Evolutionary conservation across 192 early-diverging fungal genomes (phyloP).

Genomic region (Obelidium mucronatum): DNA sequence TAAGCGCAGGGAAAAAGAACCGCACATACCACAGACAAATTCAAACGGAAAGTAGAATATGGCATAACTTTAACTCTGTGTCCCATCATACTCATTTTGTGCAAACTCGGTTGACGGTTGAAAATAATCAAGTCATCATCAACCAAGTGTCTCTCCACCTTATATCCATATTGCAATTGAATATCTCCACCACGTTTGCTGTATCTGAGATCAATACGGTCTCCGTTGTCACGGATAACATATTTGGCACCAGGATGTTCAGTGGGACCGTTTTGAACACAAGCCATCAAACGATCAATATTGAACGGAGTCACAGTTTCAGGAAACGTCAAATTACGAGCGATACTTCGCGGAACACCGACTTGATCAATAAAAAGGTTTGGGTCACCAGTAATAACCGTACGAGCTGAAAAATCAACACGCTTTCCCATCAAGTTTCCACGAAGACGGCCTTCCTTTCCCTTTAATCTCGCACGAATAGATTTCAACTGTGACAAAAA

Average conservation of each 20-base stretch:
- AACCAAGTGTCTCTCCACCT: conserved; percentile 93
- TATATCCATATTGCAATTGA: conserved; percentile 88
- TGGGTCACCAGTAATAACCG: conserved; percentile 98
- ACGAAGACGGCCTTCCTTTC: conserved; percentile 98
- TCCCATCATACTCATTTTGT: conserved; percentile 99
- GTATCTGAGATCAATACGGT: conserved; percentile 90
- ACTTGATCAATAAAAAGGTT: conserved; percentile 98
- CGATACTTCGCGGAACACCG: conserved; percentile 97
- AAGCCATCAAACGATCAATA: conserved; percentile 84
- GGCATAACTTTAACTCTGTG: conserved; percentile 98
- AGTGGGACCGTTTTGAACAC: conserved; percentile 89
- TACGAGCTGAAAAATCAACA: conserved; percentile 99
- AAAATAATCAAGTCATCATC: conserved; percentile 98
- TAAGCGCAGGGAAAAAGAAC: too few species aligned
- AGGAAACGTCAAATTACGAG: conserved; percentile 95
- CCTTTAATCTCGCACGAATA: conserved; percentile 96
- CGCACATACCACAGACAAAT: conserved; percentile 78
- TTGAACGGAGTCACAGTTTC: conserved; percentile 98
- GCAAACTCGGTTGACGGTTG: conserved; percentile 98
- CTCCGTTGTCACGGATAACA: conserved; percentile 93
- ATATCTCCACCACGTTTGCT: conserved; percentile 85
- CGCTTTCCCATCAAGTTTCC: conserved; percentile 99
- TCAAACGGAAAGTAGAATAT: conserved; percentile 97
- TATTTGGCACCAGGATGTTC: conserved; percentile 98
- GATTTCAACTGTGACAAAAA: conserved; percentile 74